These are phyloP conservation scores for Hypoxylon crocopeplum DNA, from an alignment of 495 filamentous ascomycete genomes.

Conservation along the genomic window DNA sequence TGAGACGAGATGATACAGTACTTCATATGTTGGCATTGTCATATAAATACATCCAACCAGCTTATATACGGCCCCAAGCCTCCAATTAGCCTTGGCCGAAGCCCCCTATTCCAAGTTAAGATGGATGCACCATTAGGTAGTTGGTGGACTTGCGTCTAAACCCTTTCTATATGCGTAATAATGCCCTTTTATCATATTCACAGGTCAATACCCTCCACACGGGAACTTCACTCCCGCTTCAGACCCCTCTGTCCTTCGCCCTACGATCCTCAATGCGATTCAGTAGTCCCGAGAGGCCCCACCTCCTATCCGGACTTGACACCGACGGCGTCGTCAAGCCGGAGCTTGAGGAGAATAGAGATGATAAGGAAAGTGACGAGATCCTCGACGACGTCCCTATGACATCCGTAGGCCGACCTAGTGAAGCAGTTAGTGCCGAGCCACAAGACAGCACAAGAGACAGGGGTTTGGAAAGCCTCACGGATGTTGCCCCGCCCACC, in stretches of 20 bases:
- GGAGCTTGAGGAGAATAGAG: conserved; percentile 22
- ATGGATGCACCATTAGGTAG: too few relatives aligned
- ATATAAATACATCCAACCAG: too few relatives aligned
- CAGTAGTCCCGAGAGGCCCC: conserved; percentile 12
- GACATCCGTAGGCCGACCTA: conserved; percentile 35
- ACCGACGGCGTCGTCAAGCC: background rate
- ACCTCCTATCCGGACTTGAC: conserved; percentile 10
- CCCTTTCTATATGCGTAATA: too few relatives aligned
- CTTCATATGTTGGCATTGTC: too few relatives aligned
- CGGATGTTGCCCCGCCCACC: conserved; percentile 50
- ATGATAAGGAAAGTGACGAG: conserved; percentile 22
- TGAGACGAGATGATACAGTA: too few relatives aligned
- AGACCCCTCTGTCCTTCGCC: conserved; percentile 4
- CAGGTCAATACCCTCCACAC: too few relatives aligned
- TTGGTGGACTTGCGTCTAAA: too few relatives aligned
- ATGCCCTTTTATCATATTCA: too few relatives aligned
- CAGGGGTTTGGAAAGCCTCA: conserved; percentile 21
- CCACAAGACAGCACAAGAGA: background rate
- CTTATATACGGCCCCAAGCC: too few relatives aligned
- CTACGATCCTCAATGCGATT: conserved; percentile 28
- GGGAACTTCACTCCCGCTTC: too few relatives aligned
- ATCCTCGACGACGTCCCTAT: conserved; percentile 29
- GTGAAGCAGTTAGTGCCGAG: background rate
- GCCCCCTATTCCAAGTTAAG: too few relatives aligned
- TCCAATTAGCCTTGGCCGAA: too few relatives aligned